Evolutionary conservation across 2,329 filamentous ascomycete species (phyloP).

Genomic region (Fusarium nematophilum): DNA sequence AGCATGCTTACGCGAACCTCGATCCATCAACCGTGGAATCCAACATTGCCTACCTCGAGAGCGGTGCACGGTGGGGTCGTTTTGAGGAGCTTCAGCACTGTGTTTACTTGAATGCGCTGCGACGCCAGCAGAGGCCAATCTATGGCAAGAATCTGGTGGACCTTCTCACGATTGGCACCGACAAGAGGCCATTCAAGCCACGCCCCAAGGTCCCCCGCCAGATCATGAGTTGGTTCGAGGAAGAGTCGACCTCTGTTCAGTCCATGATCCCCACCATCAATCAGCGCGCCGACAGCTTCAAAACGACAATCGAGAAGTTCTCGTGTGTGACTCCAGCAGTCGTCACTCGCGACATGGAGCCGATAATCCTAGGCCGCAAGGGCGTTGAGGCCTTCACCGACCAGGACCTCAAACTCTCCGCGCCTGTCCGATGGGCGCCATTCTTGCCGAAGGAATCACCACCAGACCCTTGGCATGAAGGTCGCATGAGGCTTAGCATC

Average conservation of each 20-base stretch:
- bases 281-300: conserved; percentile 77
- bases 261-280: conserved; percentile 80
- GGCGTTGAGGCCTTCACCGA: conserved; percentile 69
- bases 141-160: conserved; percentile 86
- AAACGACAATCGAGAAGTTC: conserved; percentile 85
- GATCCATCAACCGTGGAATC: conserved; percentile 76
- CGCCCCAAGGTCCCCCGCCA: conserved; percentile 70
- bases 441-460: conserved; percentile 67
- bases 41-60: conserved; percentile 79
- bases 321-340: conserved; percentile 92
- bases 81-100: conserved; percentile 85
- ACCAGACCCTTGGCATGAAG: conserved; percentile 89
- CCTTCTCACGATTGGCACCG: conserved; percentile 73
- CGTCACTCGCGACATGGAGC: conserved; percentile 80
- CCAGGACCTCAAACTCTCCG: conserved; percentile 67
- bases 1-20: conserved; percentile 64
- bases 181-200: conserved; percentile 68
- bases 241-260: conserved; percentile 71
- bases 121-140: conserved; percentile 82
- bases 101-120: conserved; percentile 82
- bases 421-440: conserved; percentile 65
- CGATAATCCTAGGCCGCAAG: conserved; percentile 72
- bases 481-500: conserved; percentile 91
- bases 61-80: conserved; percentile 73
- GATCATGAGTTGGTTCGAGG: conserved; percentile 80